phyloP scores from a whole-genome alignment of 139 green algal species.

The Spirogloea muscicola region DNA sequence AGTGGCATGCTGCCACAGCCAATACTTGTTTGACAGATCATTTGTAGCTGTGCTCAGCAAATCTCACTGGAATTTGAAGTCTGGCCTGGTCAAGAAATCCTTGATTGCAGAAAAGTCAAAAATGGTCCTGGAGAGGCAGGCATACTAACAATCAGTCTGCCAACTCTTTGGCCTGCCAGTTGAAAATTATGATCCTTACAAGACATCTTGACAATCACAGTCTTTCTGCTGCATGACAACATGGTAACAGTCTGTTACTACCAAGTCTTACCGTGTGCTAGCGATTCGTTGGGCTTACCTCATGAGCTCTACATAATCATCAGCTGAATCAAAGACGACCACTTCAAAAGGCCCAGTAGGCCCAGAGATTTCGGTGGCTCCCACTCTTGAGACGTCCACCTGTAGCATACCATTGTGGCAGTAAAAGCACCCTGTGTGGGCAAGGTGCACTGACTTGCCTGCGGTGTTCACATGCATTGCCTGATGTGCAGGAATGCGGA shows the following conservation, averaged over 20 bases:
- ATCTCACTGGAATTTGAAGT: slow-evolving; percentile 46
- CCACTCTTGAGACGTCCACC: slow-evolving; percentile 33
- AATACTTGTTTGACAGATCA: too few species aligned
- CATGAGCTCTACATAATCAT: slow-evolving; percentile 47
- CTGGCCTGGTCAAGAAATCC: slow-evolving; percentile 16
- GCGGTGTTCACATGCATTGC: background rate
- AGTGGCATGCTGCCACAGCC: too few species aligned
- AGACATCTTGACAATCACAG: too few species aligned
- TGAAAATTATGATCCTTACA: too few species aligned
- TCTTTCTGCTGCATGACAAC: too few species aligned
- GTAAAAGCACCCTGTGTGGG: background rate
- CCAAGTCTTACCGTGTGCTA: too few species aligned
- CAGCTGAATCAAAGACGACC: slow-evolving; percentile 45
- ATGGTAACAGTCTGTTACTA: too few species aligned
- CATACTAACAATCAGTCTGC: background rate
- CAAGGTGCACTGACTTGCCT: background rate
- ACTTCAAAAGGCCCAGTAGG: slow-evolving; percentile 42
- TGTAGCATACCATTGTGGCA: background rate
- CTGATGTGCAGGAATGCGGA: background rate
- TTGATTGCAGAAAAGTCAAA: slow-evolving; percentile 50
- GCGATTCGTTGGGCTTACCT: slow-evolving; percentile 50
- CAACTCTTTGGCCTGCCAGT: too few species aligned
- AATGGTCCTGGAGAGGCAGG: slow-evolving; percentile 33
- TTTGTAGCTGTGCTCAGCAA: too few species aligned
- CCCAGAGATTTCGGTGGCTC: slow-evolving; percentile 4